Evolutionary conservation across 1,139 yeast genomes (phyloP).

Genomic region (Hanseniaspora uvarum): DNA sequence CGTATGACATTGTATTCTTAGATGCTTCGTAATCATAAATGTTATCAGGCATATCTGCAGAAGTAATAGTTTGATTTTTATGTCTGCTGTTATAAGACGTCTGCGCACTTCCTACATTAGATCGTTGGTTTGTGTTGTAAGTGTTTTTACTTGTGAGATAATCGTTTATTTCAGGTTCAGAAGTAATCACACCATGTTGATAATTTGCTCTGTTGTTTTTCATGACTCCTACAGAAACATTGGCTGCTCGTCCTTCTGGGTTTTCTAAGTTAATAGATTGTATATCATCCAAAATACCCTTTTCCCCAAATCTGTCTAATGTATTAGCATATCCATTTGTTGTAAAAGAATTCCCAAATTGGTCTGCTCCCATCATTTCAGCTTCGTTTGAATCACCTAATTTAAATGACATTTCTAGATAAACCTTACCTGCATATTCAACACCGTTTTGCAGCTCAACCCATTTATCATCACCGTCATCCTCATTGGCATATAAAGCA

Average conservation of each 20-base stretch:
- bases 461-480: constrained; percentile 83
- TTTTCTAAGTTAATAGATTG: constrained; percentile 26
- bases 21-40: not conserved
- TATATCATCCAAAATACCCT: constrained; percentile 16
- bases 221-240: constrained; percentile 29
- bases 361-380: constrained; percentile 17
- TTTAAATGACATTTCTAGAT: constrained; percentile 83
- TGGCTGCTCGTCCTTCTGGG: constrained; percentile 33
- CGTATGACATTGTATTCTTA: constrained; percentile 13
- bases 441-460: constrained; percentile 57
- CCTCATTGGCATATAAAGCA: constrained; percentile 52
- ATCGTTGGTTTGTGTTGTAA: not conserved
- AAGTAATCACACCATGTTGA: constrained; percentile 28
- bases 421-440: constrained; percentile 80
- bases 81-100: constrained; percentile 19
- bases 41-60: not conserved
- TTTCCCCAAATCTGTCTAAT: not conserved
- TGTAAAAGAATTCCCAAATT: constrained; percentile 17
- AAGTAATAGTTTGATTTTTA: not conserved
- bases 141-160: constrained; percentile 10
- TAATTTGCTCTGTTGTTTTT: constrained; percentile 20
- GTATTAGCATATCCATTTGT: not conserved
- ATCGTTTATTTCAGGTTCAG: constrained; percentile 24
- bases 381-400: constrained; percentile 36
- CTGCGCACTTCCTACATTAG: constrained; percentile 23